Evolutionary conservation across 2,329 filamentous ascomycete species (phyloP), one percentile per base, ranked within the genome.

Genomic region (Emergomyces orientalis): DNA sequence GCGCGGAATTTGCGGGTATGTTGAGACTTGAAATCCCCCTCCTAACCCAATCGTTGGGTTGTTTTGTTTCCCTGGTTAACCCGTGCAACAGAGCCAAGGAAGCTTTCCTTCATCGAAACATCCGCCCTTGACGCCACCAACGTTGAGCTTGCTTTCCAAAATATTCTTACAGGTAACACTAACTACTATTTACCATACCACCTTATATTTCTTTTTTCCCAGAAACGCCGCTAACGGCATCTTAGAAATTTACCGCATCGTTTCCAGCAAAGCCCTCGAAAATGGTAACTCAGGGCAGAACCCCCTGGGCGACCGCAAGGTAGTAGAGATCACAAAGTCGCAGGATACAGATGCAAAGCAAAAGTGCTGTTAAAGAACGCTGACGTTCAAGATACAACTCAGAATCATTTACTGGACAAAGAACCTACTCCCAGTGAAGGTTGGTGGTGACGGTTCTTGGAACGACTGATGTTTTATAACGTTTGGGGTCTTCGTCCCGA

Each of bases 111-210:
- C 79, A 99, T 99, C 78, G 94, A 99, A 84, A 99, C 94, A 51
- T 99, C 95, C 65, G 94, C 94, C 67, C 88, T 99, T 72, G 94
- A 99, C 76, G 94, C 94, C 71, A 97, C 91, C 85, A 99, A 99
- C 75, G 94, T 99, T 69, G 94, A 99, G 81, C 87, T 97, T 74
- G 94, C 94, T 65, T 97, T 99, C 86, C 93, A 99, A 81, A 97
- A 97, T 80, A 99, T 99, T 75, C 83, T 99, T 76, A 99, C 94
- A 75, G 93, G 93, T 97, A 84, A 84, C 77, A 2, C 47, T 13
- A 57, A 43, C n/a, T 59, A 62, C 58, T 49, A 52, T 39, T 37
- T 61, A 47, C 49, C 9, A 30, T 52, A 19, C 47, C 59, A 30
- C 37, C 57, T 51, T 51, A 25, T 3, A 39, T 13, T 32, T 47